These are phyloP conservation scores for Solanum medicagineum DNA, from an alignment of 257 asterid species.

Conservation along the genomic window DNA sequence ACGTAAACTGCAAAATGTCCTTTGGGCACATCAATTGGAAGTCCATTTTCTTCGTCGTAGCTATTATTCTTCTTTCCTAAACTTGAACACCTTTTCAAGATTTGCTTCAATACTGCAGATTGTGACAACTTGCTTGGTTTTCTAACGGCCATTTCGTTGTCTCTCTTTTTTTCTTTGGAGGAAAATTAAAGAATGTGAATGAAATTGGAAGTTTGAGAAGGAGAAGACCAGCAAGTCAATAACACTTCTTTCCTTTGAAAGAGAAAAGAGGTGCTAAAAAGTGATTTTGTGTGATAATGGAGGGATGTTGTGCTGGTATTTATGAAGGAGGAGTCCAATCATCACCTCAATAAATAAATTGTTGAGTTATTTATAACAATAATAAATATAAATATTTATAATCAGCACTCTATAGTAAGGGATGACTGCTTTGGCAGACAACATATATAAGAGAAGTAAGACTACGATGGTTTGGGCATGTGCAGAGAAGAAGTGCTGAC, in stretches of 20 bases:
- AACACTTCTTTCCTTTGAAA: not conserved
- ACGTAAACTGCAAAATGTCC: slow-evolving; percentile 41
- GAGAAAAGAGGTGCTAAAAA: not conserved
- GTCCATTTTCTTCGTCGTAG: slow-evolving; percentile 16
- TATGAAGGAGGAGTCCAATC: not conserved
- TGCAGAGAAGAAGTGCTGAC: no score
- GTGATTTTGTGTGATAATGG: not conserved
- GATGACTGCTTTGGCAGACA: no score
- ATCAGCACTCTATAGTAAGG: no score
- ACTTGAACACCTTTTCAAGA: slow-evolving; percentile 36
- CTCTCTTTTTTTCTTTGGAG: not conserved
- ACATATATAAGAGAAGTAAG: no score
- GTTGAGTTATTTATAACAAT: no score
- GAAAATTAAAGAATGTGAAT: not conserved
- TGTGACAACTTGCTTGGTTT: slow-evolving; percentile 29
- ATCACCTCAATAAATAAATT: not conserved
- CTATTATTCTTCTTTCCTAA: slow-evolving; percentile 25
- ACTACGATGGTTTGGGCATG: no score
- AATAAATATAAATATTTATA: no score
- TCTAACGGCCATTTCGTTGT: slow-evolving; percentile 21
- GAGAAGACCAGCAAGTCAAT: not conserved
- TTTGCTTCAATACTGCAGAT: slow-evolving; percentile 26
- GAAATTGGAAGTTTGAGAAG: not conserved
- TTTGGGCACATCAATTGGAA: slow-evolving; percentile 34
- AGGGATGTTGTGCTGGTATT: not conserved